Evolutionary conservation across 2,329 filamentous ascomycete genomes (phyloP), one percentile per base, ranked within the genome.

Genomic region (Calonectria crousiana): DNA sequence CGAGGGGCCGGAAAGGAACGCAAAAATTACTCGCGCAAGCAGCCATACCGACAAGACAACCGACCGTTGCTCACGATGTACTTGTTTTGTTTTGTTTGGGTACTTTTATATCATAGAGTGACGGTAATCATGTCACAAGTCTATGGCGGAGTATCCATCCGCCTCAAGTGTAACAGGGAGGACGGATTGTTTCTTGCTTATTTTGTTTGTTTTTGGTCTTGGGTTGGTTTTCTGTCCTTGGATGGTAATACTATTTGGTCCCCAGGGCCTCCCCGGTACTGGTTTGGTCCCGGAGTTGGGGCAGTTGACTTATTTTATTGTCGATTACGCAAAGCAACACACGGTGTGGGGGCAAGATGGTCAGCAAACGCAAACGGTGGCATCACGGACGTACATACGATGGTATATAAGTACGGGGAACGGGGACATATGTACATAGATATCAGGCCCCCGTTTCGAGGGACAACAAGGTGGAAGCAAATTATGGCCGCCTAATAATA

Each of bases 241-340:
- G 38, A 38, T 47, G 58, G 53, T 73, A 72, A 72, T 65, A 44
- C 26, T 64, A 30, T 64, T 51, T 44, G 47, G 41, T 51, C 20
- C 47, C 52, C 4, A 49, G 51, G 38, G 34, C n/a, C 30, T 69
- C 56, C 56, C 30, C 51, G 23, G 49, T 72, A 66, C 73, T 69
- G 64, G 69, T 72, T 67, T 73, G 65, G 67, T 69, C 58, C 47
- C 32, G 79, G 77, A 77, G 79, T 80, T 80, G 71, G 74, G 76
- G 67, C 36, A 66, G 23, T 52, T 38, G 41, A 26, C 38, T 68
- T 56, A 49, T 73, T 60, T 69, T 13, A 8, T 26, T 47, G 20
- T 36, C 28, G 44, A 38, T 53, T n/a, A 52, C 26, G 26, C 56
- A 60, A 60, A 32, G 60, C 67, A 64, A 56, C 47, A 62, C 68